These are phyloP conservation scores for Boletus vinaceobasis DNA, from an alignment of 768 basidiomycete species.

Conservation along the genomic window DNA sequence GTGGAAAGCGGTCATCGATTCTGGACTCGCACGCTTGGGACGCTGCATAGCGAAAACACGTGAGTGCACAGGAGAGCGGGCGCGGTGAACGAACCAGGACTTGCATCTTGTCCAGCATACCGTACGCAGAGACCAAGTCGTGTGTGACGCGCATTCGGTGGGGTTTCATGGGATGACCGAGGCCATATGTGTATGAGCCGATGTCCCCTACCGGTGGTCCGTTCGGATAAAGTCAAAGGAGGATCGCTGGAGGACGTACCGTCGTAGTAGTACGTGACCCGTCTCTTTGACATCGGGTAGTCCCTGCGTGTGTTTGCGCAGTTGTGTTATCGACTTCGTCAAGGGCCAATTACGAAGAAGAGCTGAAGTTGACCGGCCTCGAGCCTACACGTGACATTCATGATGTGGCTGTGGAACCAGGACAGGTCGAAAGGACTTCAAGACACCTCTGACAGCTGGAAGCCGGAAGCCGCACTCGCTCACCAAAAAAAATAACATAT, in stretches of 20 bases:
- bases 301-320: background rate
- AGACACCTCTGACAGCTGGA: background rate
- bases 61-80: background rate
- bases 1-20: conserved; percentile 90
- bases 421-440: background rate
- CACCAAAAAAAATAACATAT: conserved; percentile 7
- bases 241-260: conserved; percentile 37
- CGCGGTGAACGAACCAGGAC: conserved; percentile 54
- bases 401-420: conserved; percentile 2
- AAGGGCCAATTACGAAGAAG: background rate
- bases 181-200: conserved; percentile 75
- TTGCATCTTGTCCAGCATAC: conserved; percentile 93
- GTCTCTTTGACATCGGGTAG: conserved; percentile 59
- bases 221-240: background rate
- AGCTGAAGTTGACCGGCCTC: background rate
- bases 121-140: conserved; percentile 86
- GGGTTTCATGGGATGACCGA: conserved; percentile 94
- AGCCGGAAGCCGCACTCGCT: background rate
- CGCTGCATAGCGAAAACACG: conserved; percentile 40
- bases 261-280: conserved; percentile 82
- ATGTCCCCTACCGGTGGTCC: conserved; percentile 53
- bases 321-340: background rate
- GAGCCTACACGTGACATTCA: conserved; percentile 13
- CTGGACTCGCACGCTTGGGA: conserved; percentile 65
- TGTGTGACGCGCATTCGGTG: conserved; percentile 94